phyloP scores from a whole-genome alignment of 257 asterid genomes.

The Solanum pimpinellifolium region DNA sequence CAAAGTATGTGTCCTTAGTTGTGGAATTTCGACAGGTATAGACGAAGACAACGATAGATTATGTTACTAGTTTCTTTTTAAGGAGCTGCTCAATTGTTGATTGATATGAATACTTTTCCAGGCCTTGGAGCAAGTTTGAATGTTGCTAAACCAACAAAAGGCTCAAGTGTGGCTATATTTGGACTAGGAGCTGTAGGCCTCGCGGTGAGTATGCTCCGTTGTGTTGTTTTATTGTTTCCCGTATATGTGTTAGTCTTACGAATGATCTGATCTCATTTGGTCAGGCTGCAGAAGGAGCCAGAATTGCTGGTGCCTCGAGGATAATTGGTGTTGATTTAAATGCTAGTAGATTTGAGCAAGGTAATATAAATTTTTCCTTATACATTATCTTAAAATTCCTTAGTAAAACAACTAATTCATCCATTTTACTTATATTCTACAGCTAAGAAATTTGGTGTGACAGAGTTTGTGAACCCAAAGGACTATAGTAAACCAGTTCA shows the following conservation, averaged over 20 bases:
- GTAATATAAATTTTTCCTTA: neutral
- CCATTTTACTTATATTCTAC: neutral
- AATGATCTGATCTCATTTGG: neutral
- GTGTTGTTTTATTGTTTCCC: neutral
- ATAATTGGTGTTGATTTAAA: conserved; percentile 65
- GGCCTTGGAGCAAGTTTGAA: conserved; percentile 86
- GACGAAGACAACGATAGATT: neutral
- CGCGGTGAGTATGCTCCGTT: conserved; percentile 25
- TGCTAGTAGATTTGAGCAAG: conserved; percentile 47
- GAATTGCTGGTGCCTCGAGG: conserved; percentile 68
- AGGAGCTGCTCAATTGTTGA: neutral
- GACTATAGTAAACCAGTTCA: conserved; percentile 31
- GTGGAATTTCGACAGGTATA: conserved; percentile 80
- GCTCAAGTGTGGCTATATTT: conserved; percentile 59
- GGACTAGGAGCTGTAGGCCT: conserved; percentile 97
- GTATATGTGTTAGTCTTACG: no score
- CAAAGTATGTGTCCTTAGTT: conserved; percentile 68
- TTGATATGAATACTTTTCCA: neutral
- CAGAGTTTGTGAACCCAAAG: conserved; percentile 32
- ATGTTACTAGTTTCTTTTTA: neutral
- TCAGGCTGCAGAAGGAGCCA: conserved; percentile 85
- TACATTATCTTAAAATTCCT: neutral
- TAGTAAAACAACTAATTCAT: neutral
- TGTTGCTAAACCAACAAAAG: conserved; percentile 69
- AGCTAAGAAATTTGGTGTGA: conserved; percentile 40